Evolutionary conservation across 2,329 filamentous ascomycete species (phyloP).

Genomic region (Periconia sp.): DNA sequence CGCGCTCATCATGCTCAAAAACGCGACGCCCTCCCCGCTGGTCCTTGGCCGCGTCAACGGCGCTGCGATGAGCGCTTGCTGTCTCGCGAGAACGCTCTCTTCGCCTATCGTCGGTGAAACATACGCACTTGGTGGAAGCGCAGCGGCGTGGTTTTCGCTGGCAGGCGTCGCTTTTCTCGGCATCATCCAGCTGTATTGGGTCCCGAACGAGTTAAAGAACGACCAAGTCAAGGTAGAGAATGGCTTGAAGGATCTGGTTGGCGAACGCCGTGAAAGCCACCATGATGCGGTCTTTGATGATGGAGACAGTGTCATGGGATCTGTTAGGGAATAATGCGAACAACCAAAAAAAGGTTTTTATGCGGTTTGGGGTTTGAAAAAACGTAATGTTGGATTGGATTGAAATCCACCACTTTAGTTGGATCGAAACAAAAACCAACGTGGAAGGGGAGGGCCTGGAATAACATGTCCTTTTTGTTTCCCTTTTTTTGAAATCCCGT

Average conservation of each 20-base stretch:
- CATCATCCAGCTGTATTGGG: slow-evolving; percentile 58
- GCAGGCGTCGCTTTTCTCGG: slow-evolving; percentile 58
- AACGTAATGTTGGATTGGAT: neutral
- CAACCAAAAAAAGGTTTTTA: neutral
- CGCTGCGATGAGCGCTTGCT: slow-evolving; percentile 64
- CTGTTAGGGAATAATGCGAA: neutral
- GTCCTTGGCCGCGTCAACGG: slow-evolving; percentile 72
- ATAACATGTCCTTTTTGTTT: neutral
- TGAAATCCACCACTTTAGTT: neutral
- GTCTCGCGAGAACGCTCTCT: slow-evolving; percentile 69
- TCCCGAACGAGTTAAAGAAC: slow-evolving; percentile 50
- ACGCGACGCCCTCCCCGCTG: slow-evolving; percentile 64
- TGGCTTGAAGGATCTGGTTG: slow-evolving; percentile 27
- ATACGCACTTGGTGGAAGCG: slow-evolving; percentile 64
- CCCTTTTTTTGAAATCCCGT: neutral
- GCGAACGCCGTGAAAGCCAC: slow-evolving; percentile 1
- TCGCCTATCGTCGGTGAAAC: slow-evolving; percentile 68
- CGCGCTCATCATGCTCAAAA: slow-evolving; percentile 73
- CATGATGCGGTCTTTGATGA: neutral
- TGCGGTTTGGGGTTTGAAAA: neutral
- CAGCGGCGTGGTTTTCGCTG: slow-evolving; percentile 63
- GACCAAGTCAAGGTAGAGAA: slow-evolving; percentile 31
- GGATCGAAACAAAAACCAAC: neutral
- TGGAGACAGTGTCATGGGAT: slow-evolving; percentile 1
- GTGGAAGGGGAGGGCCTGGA: neutral